Base-by-base conservation (phyloP, 495 filamentous ascomycete species). In the Aspergillus haitiensis region DNA sequence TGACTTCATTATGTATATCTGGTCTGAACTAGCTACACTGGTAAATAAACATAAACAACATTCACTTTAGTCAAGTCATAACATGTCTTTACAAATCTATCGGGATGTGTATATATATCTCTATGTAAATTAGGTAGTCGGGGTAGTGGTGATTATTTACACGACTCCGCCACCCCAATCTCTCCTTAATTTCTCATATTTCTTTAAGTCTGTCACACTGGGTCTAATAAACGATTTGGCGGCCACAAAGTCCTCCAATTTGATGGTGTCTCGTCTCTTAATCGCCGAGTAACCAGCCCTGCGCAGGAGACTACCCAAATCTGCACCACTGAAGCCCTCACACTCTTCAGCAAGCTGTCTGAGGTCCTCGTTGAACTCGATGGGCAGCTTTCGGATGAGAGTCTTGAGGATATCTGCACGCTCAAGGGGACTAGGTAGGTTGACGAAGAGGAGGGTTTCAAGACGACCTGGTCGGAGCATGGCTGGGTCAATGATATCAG, bases 401-500 rank as follows among this genome's bases (percentile, higher is more conserved):
- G 93, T 92, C 59, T 82, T 81, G 35, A 98, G 76, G 61, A 98
- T 98, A 45, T 93, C 90, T 0, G 89, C 88, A 10, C 95, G 81
- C 65, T 96, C 95, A 7, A 84, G 79, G 1, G 86, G 78, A 39
- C 84, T 85, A 0, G 94, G 94, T 5, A 98, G 77, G 70, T 93
- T 94, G 49, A 98, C 90, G 67, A 93, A 97, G 40, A 98, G 83
- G 18, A 88, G 84, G 3, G 89, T 96, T 61, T 93, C 95, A 3
- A 98, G 81, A 44, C 94, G 85, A 11, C 94, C 94, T 0, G 94
- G 93, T 3, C 94, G 86, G 11, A 97, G 83, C 86, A 98, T 97
- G 6, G 94, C 94, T 1, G 90, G 86, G 69, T 98, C 94, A 66
- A 98, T 97, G 68, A 96, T 95, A 67, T 98, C 94, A 2, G 93